Percentiles rank a stretch among this genome's conserved stretches.
phyloP scores from a whole-genome alignment of 768 basidiomycete species.

The Lentinus brumalis region DNA sequence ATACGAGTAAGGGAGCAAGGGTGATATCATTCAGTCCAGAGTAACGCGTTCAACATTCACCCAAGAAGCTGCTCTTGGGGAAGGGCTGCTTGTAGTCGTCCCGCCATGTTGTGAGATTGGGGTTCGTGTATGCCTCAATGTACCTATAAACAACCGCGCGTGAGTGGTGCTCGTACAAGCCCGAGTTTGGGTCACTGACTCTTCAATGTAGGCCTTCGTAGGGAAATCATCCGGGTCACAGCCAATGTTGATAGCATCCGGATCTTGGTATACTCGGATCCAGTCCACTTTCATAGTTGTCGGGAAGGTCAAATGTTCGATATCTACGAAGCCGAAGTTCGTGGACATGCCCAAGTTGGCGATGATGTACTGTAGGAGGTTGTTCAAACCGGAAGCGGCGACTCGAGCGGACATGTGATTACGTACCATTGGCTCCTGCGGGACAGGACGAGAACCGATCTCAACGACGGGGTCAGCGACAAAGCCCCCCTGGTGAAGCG shows the following conservation, averaged over 20 bases:
- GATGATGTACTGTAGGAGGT: slow-evolving; percentile 49
- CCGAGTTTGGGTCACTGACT: slow-evolving; percentile 40
- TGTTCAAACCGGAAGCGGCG: neutral
- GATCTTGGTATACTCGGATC: slow-evolving; percentile 74
- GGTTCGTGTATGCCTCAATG: slow-evolving; percentile 70
- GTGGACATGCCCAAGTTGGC: slow-evolving; percentile 62
- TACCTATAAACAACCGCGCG: slow-evolving; percentile 42
- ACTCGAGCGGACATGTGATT: neutral
- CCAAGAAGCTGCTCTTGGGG: slow-evolving; percentile 53
- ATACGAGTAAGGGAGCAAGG: neutral
- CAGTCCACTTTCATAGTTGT: slow-evolving; percentile 77
- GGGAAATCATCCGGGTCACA: slow-evolving; percentile 77
- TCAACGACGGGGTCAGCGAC: slow-evolving; percentile 55
- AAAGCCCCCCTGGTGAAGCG: slow-evolving; percentile 63
- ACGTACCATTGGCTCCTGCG: slow-evolving; percentile 85
- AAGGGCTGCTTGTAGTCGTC: slow-evolving; percentile 48
- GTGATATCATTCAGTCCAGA: neutral
- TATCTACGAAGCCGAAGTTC: slow-evolving; percentile 64
- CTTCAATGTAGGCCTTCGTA: slow-evolving; percentile 76
- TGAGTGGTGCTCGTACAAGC: neutral
- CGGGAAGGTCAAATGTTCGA: slow-evolving; percentile 51
- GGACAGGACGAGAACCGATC: slow-evolving; percentile 70
- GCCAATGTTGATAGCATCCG: slow-evolving; percentile 52
- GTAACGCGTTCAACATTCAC: slow-evolving; percentile 38
- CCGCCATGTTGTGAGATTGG: slow-evolving; percentile 55